phyloP scores from a whole-genome alignment of 441 rosid species.

The Pelargonium citronellum region DNA sequence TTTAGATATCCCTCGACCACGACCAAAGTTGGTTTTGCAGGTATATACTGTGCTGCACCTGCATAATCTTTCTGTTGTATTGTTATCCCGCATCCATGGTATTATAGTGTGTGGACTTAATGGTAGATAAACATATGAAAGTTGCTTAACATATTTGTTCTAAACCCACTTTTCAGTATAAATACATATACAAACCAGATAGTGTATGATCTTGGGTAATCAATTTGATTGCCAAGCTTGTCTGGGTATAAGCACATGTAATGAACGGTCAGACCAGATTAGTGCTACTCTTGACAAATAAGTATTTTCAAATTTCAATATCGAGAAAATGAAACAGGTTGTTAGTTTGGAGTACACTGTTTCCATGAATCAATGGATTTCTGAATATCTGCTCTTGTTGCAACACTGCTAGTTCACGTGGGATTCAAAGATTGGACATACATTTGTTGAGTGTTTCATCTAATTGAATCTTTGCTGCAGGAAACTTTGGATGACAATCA shows the following conservation, averaged over 20 bases:
- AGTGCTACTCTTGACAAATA: no score
- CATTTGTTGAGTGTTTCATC: constrained; percentile 11
- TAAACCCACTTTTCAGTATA: not conserved
- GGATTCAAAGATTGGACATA: constrained; percentile 1
- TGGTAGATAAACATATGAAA: not conserved
- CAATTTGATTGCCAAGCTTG: no score
- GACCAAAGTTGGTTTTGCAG: constrained; percentile 26
- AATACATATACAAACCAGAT: not conserved
- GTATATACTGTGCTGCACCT: constrained; percentile 14
- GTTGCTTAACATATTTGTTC: not conserved
- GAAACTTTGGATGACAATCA: constrained; percentile 25
- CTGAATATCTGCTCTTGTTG: not conserved
- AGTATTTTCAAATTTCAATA: no score
- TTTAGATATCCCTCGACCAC: constrained; percentile 26
- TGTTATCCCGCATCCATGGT: not conserved
- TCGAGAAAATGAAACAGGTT: not conserved
- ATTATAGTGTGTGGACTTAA: not conserved
- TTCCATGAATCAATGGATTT: not conserved
- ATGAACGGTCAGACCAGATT: no score
- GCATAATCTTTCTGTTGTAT: not conserved
- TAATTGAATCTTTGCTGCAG: constrained; percentile 24
- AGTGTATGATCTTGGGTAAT: no score
- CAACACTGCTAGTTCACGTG: constrained; percentile 9
- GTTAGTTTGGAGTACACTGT: not conserved
- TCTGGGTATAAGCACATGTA: no score